Evolutionary conservation across 1,284 basidiomycete genomes (phyloP).

Genomic region (Leccinum huronense): DNA sequence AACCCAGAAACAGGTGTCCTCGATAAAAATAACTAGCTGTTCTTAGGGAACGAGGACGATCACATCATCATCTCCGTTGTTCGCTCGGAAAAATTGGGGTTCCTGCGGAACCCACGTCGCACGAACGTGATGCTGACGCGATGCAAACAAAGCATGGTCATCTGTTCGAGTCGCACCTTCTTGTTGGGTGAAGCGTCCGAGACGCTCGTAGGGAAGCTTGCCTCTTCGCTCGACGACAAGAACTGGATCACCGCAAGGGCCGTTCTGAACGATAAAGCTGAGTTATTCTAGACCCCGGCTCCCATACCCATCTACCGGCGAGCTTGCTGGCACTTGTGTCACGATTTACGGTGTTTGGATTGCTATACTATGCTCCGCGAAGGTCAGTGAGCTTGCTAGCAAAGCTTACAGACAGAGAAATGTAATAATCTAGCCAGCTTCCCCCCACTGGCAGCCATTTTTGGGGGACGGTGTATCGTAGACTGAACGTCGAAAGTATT

Average conservation of each 20-base stretch:
- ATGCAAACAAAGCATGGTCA: slow-evolving; percentile 55
- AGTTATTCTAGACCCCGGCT: background rate
- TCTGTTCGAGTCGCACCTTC: slow-evolving; percentile 51
- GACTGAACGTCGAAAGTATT: slow-evolving; percentile 7
- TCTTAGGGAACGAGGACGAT: slow-evolving; percentile 41
- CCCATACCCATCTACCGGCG: background rate
- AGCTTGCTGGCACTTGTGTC: background rate
- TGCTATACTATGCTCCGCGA: background rate
- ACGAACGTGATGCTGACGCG: slow-evolving; percentile 71
- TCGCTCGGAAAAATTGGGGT: slow-evolving; percentile 47
- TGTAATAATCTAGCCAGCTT: background rate
- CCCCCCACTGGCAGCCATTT: too few species aligned
- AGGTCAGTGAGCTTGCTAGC: background rate
- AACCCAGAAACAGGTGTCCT: slow-evolving; percentile 22
- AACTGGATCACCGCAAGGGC: slow-evolving; percentile 41
- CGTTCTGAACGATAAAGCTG: slow-evolving; percentile 6
- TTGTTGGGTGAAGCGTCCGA: slow-evolving; percentile 37
- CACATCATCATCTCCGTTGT: slow-evolving; percentile 63
- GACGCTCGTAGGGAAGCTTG: slow-evolving; percentile 51
- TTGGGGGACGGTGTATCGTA: background rate
- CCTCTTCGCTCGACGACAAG: slow-evolving; percentile 34
- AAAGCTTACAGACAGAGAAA: background rate
- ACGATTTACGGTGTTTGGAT: background rate
- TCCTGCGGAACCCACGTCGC: slow-evolving; percentile 47
- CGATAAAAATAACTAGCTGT: slow-evolving; percentile 17